Conservation (phyloP, 2,329 filamentous ascomycete species). For the Triangularia setosa region DNA sequence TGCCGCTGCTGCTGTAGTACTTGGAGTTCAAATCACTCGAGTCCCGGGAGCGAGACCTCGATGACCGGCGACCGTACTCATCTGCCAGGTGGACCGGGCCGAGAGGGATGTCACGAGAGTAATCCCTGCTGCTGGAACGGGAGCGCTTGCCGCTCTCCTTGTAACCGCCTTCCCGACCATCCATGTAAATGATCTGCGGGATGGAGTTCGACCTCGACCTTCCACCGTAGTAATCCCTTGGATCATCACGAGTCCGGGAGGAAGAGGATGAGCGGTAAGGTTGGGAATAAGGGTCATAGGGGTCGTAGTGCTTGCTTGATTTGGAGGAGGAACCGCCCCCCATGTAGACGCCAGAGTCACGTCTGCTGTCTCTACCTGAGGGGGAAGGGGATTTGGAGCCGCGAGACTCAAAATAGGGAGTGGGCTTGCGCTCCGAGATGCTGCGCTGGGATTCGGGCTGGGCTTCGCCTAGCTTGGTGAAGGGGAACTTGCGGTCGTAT, state of each 20-base stretch:
- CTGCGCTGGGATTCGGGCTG: constrained; percentile 18
- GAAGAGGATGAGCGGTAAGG: constrained; percentile 9
- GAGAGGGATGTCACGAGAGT: constrained; percentile 17
- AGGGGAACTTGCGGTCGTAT: constrained; percentile 27
- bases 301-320: constrained; percentile 17
- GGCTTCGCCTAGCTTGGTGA: constrained; percentile 23
- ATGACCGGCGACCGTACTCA: constrained; percentile 18
- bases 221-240: constrained; percentile 13
- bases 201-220: constrained; percentile 13
- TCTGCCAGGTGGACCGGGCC: constrained; percentile 18
- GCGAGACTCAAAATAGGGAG: constrained; percentile 21
- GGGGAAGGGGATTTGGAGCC: constrained; percentile 27
- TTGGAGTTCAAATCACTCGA: not conserved
- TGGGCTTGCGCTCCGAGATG: constrained; percentile 22
- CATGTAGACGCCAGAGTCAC: constrained; percentile 26
- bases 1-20: constrained; percentile 6
- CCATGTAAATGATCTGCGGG: constrained; percentile 25
- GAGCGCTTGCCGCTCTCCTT: constrained; percentile 15
- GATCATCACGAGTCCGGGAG: constrained; percentile 8
- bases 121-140: constrained; percentile 17
- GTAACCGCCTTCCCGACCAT: constrained; percentile 6
- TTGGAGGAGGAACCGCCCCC: constrained; percentile 19
- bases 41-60: constrained; percentile 11
- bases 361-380: constrained; percentile 13
- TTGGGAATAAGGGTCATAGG: constrained; percentile 15